Conservation (phyloP, 2,329 filamentous ascomycete species). For the Clarireedia sp. region DNA sequence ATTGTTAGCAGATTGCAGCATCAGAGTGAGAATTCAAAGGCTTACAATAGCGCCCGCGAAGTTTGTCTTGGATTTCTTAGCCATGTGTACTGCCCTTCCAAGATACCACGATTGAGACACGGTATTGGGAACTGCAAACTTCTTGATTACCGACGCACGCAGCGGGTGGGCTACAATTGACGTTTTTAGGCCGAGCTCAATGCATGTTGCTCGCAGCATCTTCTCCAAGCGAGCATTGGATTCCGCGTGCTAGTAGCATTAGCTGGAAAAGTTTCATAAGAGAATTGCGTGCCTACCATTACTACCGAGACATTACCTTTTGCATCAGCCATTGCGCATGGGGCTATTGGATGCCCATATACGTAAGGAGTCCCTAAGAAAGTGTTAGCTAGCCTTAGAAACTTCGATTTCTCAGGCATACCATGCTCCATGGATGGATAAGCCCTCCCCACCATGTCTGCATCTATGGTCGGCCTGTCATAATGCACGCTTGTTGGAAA, state of each 20-base stretch:
- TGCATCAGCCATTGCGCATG: constrained; percentile 42
- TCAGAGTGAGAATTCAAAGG: too few relatives aligned
- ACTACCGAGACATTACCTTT: constrained; percentile 42
- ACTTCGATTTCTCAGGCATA: constrained; percentile 30
- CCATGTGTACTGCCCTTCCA: constrained; percentile 27
- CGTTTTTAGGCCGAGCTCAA: too few relatives aligned
- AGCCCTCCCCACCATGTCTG: constrained; percentile 50
- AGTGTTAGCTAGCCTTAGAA: constrained; percentile 27
- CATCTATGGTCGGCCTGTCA: constrained; percentile 41
- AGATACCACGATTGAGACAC: constrained; percentile 43
- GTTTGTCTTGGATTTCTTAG: too few relatives aligned
- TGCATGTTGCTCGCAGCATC: constrained; percentile 40
- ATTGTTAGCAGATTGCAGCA: constrained; percentile 24
- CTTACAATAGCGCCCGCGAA: too few relatives aligned
- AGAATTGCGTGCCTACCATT: too few relatives aligned
- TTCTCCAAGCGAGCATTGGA: constrained; percentile 1
- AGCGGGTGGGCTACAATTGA: too few relatives aligned
- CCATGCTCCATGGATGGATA: constrained; percentile 43
- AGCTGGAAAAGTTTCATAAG: too few relatives aligned
- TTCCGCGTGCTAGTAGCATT: background rate
- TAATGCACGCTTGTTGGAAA: constrained; percentile 39
- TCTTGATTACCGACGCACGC: constrained; percentile 35
- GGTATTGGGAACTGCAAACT: constrained; percentile 43
- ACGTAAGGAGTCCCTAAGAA: constrained; percentile 42
- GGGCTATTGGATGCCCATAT: constrained; percentile 35